phyloP scores from a whole-genome alignment of 2,329 filamentous ascomycete genomes.

The Elsinoe perseae region DNA sequence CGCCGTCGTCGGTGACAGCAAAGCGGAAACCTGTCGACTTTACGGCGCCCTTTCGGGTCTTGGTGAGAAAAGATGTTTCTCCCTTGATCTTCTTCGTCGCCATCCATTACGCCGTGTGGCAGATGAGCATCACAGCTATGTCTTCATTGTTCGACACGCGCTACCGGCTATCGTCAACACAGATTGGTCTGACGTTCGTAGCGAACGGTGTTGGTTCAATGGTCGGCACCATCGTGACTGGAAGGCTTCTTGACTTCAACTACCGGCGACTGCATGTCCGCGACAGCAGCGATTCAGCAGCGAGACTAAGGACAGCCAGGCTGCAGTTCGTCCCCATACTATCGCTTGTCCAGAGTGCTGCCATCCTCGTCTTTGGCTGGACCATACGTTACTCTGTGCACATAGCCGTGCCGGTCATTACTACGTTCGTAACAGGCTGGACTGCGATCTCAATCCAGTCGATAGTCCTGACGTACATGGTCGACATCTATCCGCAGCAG shows the following conservation, averaged over 20 bases:
- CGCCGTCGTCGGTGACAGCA: not conserved
- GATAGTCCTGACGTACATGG: conserved; percentile 45
- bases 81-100: conserved; percentile 43
- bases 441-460: conserved; percentile 44
- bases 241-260: conserved; percentile 46
- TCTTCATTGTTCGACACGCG: conserved; percentile 40
- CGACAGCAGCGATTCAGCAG: not conserved
- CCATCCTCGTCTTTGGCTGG: conserved; percentile 48
- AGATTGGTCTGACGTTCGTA: conserved; percentile 47
- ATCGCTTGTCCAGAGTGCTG: conserved; percentile 38
- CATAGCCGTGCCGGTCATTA: conserved; percentile 44
- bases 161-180: conserved; percentile 39
- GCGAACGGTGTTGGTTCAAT: conserved; percentile 50
- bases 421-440: conserved; percentile 48
- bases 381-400: conserved; percentile 40
- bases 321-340: conserved; percentile 44
- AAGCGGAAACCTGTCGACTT: conserved; percentile 38
- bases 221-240: conserved; percentile 45
- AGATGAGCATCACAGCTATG: conserved; percentile 49
- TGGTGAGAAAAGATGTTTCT: conserved; percentile 38
- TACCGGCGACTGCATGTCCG: conserved; percentile 36
- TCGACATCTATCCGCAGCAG: conserved; percentile 45
- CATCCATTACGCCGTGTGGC: conserved; percentile 48
- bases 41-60: conserved; percentile 41
- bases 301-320: conserved; percentile 42